Conservation (phyloP, 768 basidiomycete genomes). For the Mycena amicta region DNA sequence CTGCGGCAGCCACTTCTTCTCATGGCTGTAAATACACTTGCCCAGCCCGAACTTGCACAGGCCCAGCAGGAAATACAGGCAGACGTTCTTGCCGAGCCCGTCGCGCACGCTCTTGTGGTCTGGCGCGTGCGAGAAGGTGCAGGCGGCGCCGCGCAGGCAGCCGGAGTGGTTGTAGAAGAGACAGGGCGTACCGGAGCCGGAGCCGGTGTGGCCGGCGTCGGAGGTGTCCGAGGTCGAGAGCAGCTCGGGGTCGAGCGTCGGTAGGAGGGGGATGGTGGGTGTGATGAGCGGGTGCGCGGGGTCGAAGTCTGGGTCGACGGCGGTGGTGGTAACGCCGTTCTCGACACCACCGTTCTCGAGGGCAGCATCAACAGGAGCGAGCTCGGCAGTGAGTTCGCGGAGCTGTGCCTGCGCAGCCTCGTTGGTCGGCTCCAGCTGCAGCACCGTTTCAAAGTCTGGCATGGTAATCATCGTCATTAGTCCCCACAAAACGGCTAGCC, state of each 20-base stretch:
- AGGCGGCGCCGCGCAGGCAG: slow-evolving; percentile 19
- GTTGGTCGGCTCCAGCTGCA: slow-evolving; percentile 14
- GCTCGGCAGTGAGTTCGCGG: slow-evolving; percentile 5
- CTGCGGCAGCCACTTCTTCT: not conserved
- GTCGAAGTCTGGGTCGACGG: slow-evolving; percentile 2
- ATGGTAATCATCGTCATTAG: too few species aligned
- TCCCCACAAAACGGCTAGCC: too few species aligned
- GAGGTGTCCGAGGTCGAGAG: slow-evolving; percentile 20
- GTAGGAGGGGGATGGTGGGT: not conserved
- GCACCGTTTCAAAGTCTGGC: slow-evolving; percentile 18
- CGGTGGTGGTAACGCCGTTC: too few species aligned
- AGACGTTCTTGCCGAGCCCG: slow-evolving; percentile 41
- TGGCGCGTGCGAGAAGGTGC: slow-evolving; percentile 23
- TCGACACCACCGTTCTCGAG: too few species aligned
- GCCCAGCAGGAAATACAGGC: slow-evolving; percentile 36
- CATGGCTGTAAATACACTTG: slow-evolving; percentile 39
- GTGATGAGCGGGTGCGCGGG: slow-evolving; percentile 5
- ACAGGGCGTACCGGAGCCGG: slow-evolving; percentile 21
- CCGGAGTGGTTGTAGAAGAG: slow-evolving; percentile 27
- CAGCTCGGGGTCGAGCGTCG: slow-evolving; percentile 11
- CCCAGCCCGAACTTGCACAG: slow-evolving; percentile 37
- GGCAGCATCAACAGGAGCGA: too few species aligned
- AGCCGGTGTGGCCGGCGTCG: slow-evolving; percentile 18
- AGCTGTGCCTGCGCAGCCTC: slow-evolving; percentile 13
- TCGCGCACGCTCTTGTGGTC: slow-evolving; percentile 23